Evolutionary conservation across 768 basidiomycete genomes (phyloP), one percentile per base, ranked within the genome.

Genomic region (Peribolospora baueri): DNA sequence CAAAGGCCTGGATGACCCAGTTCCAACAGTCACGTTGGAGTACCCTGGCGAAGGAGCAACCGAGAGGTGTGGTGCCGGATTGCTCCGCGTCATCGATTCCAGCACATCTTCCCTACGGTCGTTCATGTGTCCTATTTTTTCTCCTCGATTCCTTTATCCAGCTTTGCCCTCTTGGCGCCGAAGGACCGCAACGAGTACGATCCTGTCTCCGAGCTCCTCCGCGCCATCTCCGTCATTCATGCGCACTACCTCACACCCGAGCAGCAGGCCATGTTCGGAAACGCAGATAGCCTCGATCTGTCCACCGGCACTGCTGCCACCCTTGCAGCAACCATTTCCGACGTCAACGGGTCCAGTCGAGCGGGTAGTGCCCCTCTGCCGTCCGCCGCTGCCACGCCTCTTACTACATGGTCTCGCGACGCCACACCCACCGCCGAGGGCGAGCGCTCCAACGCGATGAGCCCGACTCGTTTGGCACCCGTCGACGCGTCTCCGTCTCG

Each of bases 201-300:
- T 45, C 61, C 63, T 5, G 61, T 63, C 14, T 60, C 61, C 38
- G 60, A 61, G 38, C 47, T 64, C 8, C 48, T 63, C 25, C 56
- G 58, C 56, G 60, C 58, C 1, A 56, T 63, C 43, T 55, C 57
- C 37, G 51, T 54, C 37, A 54, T 61, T 42, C 48, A 58, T 36
- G 61, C 58, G 46, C 46, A 54, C 48, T 64, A 55, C 54, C 57
- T 64, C 7, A 62, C 61, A 11, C 57, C 61, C 10, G 56, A 55
- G 9, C 62, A 64, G 52, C 48, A 54, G 25, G 53, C 54, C 14
- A 50, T 55, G 4, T 60, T 57, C 51, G 25, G 25, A 25, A 25
- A 25, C 25, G 25, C 25, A 25, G 25, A 25, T 25, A 25, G 9
- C 40, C n/a, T 51, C 51, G 51, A 14, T 2, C 9, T 8, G n/a